Conservation (phyloP, 2,329 filamentous ascomycete genomes). For the Cytospora schulzeri region DNA sequence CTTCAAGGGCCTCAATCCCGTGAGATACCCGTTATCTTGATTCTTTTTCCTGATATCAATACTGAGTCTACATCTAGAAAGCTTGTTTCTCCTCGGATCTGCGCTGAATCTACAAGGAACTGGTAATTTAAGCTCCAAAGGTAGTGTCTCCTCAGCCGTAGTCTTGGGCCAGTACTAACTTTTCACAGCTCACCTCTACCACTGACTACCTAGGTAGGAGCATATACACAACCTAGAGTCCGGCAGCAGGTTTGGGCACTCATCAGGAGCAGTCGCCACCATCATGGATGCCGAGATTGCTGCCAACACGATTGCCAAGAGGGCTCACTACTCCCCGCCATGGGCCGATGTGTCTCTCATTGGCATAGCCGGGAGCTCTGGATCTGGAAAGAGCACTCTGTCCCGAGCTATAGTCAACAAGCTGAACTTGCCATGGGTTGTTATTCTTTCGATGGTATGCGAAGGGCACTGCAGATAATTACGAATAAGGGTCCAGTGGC, state of each 20-base stretch:
- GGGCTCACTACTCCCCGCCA: slow-evolving; percentile 84
- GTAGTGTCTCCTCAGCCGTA: background rate
- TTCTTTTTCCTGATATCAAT: too few relatives aligned
- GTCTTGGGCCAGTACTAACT: slow-evolving; percentile 6
- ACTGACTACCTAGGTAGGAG: background rate
- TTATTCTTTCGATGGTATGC: slow-evolving; percentile 91
- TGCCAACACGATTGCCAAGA: slow-evolving; percentile 52
- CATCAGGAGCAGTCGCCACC: slow-evolving; percentile 2
- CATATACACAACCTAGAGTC: background rate
- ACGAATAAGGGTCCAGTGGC: background rate
- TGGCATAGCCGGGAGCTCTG: slow-evolving; percentile 91
- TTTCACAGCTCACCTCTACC: slow-evolving; percentile 5
- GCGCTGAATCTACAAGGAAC: background rate
- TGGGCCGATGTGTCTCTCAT: slow-evolving; percentile 98
- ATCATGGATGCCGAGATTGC: slow-evolving; percentile 30
- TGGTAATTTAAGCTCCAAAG: background rate
- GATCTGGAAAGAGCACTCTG: slow-evolving; percentile 91
- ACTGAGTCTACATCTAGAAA: background rate
- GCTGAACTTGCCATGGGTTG: slow-evolving; percentile 94
- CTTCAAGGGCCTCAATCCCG: background rate
- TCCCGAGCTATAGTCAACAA: slow-evolving; percentile 88
- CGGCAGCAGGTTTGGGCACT: background rate
- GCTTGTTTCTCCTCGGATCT: background rate
- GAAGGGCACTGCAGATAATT: background rate
- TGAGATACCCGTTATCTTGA: background rate